Evolutionary conservation across 768 basidiomycete species (phyloP), one percentile per base, ranked within the genome.

Genomic region (Crassisporium funariophilum): DNA sequence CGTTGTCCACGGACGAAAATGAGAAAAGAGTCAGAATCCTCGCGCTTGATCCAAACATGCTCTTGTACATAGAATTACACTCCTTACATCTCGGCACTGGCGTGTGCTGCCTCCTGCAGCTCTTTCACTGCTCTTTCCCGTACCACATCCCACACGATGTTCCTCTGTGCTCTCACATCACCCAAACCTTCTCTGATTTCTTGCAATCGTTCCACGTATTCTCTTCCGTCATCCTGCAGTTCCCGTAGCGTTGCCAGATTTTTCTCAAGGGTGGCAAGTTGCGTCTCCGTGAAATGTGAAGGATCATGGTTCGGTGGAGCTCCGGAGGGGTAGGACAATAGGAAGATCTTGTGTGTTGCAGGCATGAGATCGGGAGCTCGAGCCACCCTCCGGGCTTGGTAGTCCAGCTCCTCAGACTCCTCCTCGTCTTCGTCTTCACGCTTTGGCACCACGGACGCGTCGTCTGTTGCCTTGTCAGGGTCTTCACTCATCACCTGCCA

Each of bases 181-280:
- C 91, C 91, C 45, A 93, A 63, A 2, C 82, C 82, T 54, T 93
- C 89, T 43, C 91, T 69, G 44, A 94, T 88, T 62, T 94, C 91
- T 57, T 88, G 81, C 44, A 94, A 66, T 20, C 91, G 79, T 59
- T 92, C 91, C 4, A 87, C 82, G 59, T 93, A 94, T 64, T 93
- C 91, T 35, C 89, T 74, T 4, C 86, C 87, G 56, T 94, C 91
- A 58, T 93, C 91, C 54, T 89, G 86, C 16, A 94, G 70, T 55
- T 94, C 91, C 41, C 86, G 80, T 42, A 93, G 66, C 2, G 81
- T 76, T 12, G 84, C 79, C 27, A 92, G 55, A 11, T 85, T 82
- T 61, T 88, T 91, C 59, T 91, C 88, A 45, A 93, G 61, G 11
- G 71, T 83, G 37, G 83, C 84, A 47, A 81, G 65, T 54, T 89